Evolutionary conservation across 768 basidiomycete species (phyloP).

Genomic region (Trametes meyenii): DNA sequence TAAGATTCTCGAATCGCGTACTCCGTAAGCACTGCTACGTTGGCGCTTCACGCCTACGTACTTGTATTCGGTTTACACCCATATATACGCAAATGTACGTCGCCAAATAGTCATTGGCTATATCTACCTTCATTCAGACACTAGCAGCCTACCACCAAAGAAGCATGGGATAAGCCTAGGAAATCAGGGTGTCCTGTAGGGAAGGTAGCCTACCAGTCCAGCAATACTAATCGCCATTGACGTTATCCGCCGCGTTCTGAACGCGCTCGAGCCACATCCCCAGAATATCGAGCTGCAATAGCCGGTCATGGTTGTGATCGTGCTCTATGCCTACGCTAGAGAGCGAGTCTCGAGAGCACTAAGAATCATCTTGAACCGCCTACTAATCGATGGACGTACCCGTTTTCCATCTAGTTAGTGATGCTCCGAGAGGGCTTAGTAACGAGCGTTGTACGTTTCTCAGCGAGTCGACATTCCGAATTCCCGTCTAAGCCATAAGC

Average conservation of each 20-base stretch:
- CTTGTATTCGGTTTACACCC: too few relatives aligned
- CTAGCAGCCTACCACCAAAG: too few relatives aligned
- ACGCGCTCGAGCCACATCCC: conserved; percentile 27
- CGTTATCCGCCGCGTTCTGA: conserved; percentile 5
- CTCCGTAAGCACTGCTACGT: too few relatives aligned
- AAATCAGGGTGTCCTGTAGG: not conserved
- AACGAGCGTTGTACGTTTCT: conserved; percentile 20
- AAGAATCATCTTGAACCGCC: not conserved
- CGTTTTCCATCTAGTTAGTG: conserved; percentile 22
- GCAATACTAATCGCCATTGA: not conserved
- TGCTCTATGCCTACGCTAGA: not conserved
- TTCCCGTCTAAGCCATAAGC: conserved; percentile 32
- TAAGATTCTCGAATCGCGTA: too few relatives aligned
- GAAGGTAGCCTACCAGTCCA: not conserved
- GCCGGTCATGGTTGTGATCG: conserved; percentile 2
- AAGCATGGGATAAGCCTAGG: too few relatives aligned
- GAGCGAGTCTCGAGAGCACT: not conserved
- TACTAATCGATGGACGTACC: conserved; percentile 7
- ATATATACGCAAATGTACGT: too few relatives aligned
- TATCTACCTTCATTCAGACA: too few relatives aligned
- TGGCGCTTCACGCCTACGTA: too few relatives aligned
- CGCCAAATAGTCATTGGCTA: too few relatives aligned
- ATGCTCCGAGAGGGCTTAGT: conserved; percentile 23
- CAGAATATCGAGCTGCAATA: conserved; percentile 22
- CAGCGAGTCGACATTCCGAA: conserved; percentile 28